Evolutionary conservation across 768 basidiomycete genomes (phyloP).

Genomic region (Leccinum barrowsii): DNA sequence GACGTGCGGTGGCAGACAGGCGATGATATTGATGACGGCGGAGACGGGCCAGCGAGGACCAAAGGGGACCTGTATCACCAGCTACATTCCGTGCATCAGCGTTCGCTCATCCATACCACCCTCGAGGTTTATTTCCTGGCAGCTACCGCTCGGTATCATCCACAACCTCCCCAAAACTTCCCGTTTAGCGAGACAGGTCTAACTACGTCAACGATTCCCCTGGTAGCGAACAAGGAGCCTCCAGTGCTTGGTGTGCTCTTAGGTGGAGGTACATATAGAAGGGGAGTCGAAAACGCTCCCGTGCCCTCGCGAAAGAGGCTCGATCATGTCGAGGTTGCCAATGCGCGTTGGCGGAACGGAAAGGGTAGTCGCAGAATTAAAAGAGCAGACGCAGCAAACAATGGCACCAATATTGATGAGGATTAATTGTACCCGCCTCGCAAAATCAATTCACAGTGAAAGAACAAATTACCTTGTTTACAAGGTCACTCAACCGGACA

Average conservation of each 20-base stretch:
- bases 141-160: constrained; percentile 52
- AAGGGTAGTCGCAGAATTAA: constrained; percentile 51
- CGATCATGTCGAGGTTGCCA: constrained; percentile 68
- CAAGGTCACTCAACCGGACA: too few relatives aligned
- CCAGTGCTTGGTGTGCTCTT: constrained; percentile 51
- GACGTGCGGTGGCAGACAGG: constrained; percentile 74
- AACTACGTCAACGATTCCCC: constrained; percentile 18
- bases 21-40: constrained; percentile 27
- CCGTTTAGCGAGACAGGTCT: constrained; percentile 32
- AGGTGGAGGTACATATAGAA: constrained; percentile 68
- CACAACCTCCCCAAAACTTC: constrained; percentile 36
- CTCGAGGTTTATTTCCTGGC: constrained; percentile 65
- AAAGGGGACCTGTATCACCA: constrained; percentile 48
- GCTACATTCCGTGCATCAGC: constrained; percentile 49
- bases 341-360: constrained; percentile 74
- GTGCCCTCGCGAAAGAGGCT: constrained; percentile 64
- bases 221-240: constrained; percentile 11
- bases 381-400: constrained; percentile 19
- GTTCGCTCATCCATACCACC: constrained; percentile 61
- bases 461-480: constrained; percentile 3
- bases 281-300: constrained; percentile 60
- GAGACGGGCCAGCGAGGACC: constrained; percentile 21
- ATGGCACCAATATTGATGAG: neutral
- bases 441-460: neutral
- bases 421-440: neutral